A percentile compares a stretch with the other conserved stretches of the same genome.
These are phyloP conservation scores for Penicillium macrosclerotiorum DNA, from an alignment of 495 filamentous ascomycete species.

Conservation along the genomic window DNA sequence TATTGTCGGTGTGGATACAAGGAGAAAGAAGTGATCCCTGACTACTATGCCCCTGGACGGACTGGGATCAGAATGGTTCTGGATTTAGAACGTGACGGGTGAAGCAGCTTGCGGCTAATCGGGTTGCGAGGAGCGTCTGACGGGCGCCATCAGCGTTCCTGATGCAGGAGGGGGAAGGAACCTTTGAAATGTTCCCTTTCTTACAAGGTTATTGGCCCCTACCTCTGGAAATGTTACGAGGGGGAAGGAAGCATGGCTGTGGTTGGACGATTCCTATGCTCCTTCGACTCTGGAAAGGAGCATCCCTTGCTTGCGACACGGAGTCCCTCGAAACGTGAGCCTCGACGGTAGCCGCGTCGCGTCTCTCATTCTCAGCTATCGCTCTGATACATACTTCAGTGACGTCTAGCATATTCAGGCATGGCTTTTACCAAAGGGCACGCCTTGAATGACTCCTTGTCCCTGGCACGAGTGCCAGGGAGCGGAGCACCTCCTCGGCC, in stretches of 20 bases:
- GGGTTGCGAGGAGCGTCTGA: too few species aligned
- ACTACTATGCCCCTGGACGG: conserved; percentile 59
- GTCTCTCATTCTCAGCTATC: conserved; percentile 27
- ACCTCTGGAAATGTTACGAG: conserved; percentile 18
- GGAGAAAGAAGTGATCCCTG: conserved; percentile 47
- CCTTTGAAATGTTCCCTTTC: conserved; percentile 20
- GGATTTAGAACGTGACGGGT: conserved; percentile 34
- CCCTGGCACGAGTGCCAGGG: conserved; percentile 33
- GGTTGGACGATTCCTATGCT: conserved; percentile 26
- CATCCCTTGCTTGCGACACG: conserved; percentile 38
- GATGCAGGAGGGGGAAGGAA: too few species aligned
- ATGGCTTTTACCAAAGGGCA: conserved; percentile 44
- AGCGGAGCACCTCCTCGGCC: conserved; percentile 20
- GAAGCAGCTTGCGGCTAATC: conserved; percentile 22
- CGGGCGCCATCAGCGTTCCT: too few species aligned
- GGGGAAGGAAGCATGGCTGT: conserved; percentile 19
- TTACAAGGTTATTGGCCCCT: background rate
- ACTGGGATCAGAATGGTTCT: conserved; percentile 56
- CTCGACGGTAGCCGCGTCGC: conserved; percentile 11
- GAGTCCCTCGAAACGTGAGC: conserved; percentile 35
- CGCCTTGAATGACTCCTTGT: conserved; percentile 36
- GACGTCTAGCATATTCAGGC: conserved; percentile 47
- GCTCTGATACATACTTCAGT: conserved; percentile 40
- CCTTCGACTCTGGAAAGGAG: conserved; percentile 25
- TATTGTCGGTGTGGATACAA: conserved; percentile 52